Evolutionary conservation across 2,329 filamentous ascomycete species (phyloP), one percentile per base, ranked within the genome.

Genomic region (Trichophyton rubrum): DNA sequence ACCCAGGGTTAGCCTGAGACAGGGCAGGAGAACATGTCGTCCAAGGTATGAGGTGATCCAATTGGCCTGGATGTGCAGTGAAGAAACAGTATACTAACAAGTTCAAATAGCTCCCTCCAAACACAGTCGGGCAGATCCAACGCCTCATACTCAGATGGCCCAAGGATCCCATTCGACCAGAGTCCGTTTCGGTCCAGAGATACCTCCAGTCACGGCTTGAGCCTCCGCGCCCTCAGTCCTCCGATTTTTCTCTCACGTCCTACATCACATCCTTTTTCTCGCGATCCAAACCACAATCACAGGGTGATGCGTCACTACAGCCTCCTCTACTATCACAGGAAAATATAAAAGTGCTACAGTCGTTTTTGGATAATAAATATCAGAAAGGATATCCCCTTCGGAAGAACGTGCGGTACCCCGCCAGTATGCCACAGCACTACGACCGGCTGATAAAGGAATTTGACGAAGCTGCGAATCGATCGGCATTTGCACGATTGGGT

Each of bases 361-460:
- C 80, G 1, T 72, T 86, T n/a, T 72, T 86, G 2, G 81, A 84
- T 64, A 78, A 85, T 67, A 73, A 80, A 56, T 85, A 83, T 66
- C 73, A 71, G 55, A 80, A 78, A 41, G 67, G 76, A 66, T 82
- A 78, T 63, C 79, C 79, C 1, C 64, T 81, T 1, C 71, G 79
- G 1, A 67, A 73, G 20, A 71, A 69, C 17, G 66, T 82, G 65
- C 74, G 82, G 64, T 72, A 73, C 61, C 81, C 81, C 1, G 72
- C 71, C 2, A 81, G 77, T 64, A 76, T 78, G 57, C 78, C 79
- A 7, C 73, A 74, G 2, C 75, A 83, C 66, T 84, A 83, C 66
- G 75, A 77, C 60, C 73, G 77, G 62, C 66, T 83, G n/a, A 66
- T 78, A 60, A 70, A 70, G 59, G 80, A 83, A 69, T 75, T 83